Evolutionary conservation across 2,329 filamentous ascomycete genomes (phyloP).

Genomic region (Fusarium illudens): DNA sequence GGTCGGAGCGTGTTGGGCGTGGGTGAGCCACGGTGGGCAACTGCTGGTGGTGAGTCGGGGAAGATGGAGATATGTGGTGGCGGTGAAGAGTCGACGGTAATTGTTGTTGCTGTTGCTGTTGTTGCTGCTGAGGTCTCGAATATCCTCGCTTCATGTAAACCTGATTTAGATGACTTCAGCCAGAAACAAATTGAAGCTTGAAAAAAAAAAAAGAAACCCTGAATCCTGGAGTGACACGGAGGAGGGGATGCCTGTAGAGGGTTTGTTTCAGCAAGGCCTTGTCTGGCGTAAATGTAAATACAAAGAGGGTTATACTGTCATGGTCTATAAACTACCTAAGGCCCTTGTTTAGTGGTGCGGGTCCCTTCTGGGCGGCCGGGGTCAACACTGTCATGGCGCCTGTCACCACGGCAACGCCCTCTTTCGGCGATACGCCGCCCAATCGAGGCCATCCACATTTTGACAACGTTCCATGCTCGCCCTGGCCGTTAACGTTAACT

Average conservation of each 20-base stretch:
- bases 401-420: conserved; percentile 36
- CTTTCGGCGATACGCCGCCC: neutral
- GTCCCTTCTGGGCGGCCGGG: conserved; percentile 8
- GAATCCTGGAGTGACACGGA: conserved; percentile 20
- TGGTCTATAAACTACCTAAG: neutral
- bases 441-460: neutral
- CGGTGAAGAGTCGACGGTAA: neutral
- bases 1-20: conserved; percentile 50
- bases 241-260: conserved; percentile 37
- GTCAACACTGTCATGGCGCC: conserved; percentile 31
- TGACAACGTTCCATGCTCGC: neutral
- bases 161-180: neutral
- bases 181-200: conserved; percentile 14
- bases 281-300: conserved; percentile 31
- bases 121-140: neutral
- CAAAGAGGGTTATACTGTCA: neutral
- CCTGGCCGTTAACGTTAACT: neutral
- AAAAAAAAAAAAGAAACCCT: conserved; percentile 5
- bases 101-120: neutral
- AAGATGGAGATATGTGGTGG: conserved; percentile 2
- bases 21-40: conserved; percentile 47
- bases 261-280: conserved; percentile 7
- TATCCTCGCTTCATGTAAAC: conserved; percentile 3
- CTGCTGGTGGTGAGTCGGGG: conserved; percentile 17
- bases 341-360: conserved; percentile 20